These are phyloP conservation scores for Mortierella claussenii DNA, from an alignment of 192 early-diverging fungal genomes.

Conservation along the genomic window DNA sequence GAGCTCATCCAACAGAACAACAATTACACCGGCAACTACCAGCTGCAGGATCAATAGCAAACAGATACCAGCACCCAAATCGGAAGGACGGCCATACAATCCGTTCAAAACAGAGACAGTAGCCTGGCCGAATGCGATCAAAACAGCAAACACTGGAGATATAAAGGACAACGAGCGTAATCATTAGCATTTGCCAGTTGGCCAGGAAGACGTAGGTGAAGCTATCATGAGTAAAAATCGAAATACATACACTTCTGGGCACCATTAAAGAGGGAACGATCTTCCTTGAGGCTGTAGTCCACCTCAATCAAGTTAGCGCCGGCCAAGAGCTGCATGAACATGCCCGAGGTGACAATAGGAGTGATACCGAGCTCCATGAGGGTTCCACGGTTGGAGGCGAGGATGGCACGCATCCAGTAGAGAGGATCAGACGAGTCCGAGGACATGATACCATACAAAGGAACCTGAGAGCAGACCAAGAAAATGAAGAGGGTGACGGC, in stretches of 20 bases:
- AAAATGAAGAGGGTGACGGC: conserved; percentile 99
- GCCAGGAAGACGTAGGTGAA: too few relatives aligned
- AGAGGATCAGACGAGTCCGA: conserved; percentile 99
- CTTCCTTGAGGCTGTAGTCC: conserved; percentile 98
- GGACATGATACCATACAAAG: conserved; percentile 99
- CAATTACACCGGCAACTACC: conserved; percentile 96
- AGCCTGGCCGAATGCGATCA: conserved; percentile 98
- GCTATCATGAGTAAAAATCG: too few relatives aligned
- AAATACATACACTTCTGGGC: conserved; percentile 88
- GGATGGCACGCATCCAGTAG: conserved; percentile 99
- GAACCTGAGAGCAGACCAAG: conserved; percentile 99
- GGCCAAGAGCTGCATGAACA: conserved; percentile 99
- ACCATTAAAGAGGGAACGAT: conserved; percentile 98
- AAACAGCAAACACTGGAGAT: conserved; percentile 92
- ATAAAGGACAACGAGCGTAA: conserved; percentile 48
- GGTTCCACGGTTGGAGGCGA: conserved; percentile 99
- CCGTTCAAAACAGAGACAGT: conserved; percentile 98
- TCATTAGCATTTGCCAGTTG: background rate
- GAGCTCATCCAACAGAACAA: conserved; percentile 98
- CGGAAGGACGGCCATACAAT: conserved; percentile 95
- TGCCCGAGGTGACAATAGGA: conserved; percentile 98
- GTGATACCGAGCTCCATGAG: conserved; percentile 99
- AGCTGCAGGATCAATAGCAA: conserved; percentile 97
- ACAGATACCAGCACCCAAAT: conserved; percentile 96
- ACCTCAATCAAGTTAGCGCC: conserved; percentile 99